Evolutionary conservation across 108 stramenopile species (phyloP), one percentile per base, ranked within the genome.

Genomic region (Cyclotella cryptica): DNA sequence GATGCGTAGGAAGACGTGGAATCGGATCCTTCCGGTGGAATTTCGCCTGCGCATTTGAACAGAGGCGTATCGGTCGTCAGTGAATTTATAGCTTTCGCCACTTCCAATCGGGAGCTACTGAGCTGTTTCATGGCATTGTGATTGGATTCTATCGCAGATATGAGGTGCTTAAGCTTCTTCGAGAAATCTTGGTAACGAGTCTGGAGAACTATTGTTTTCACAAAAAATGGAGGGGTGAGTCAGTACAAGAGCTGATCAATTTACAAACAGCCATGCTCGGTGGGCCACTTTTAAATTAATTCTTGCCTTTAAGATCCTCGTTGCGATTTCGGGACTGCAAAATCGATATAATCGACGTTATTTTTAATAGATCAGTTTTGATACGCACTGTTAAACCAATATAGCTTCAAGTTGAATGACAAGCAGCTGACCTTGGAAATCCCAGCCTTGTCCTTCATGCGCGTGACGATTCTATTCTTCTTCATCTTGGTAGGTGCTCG

Each of bases 381-480:
- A 58, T 17, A 58, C 22, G 24, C 26, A 27, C 13, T 58, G 2
- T 5, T 27, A 35, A 35, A 35, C 2, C 35, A 17, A 58, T 58
- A 7, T 1, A 40, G 39, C 30, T 12, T 5, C 15, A 40, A 40
- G 55, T 12, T 3, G 22, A 62, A 18, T 1, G 19, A 51, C 19
- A 19, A 9, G 29, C 8, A 24, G 30, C 45, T 66, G 43, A 66
- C 65, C 62, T 81, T 81, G 80, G 74, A 35, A 13, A 81, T 65
- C 17, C 80, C 80, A 30, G 80, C 75, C 45, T 74, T 81, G 73
- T 81, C 80, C 54, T 81, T 81, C 49, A 81, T 69, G 42, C 80
- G 80, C 46, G 79, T 74, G 39, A 80, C 79, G 51, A 80, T 73
- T 52, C 79, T 59, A 13, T 39, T 57, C 49, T 80, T 80, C 52